Evolutionary conservation across 768 basidiomycete genomes (phyloP).

Genomic region (Tephrocybe sp.): DNA sequence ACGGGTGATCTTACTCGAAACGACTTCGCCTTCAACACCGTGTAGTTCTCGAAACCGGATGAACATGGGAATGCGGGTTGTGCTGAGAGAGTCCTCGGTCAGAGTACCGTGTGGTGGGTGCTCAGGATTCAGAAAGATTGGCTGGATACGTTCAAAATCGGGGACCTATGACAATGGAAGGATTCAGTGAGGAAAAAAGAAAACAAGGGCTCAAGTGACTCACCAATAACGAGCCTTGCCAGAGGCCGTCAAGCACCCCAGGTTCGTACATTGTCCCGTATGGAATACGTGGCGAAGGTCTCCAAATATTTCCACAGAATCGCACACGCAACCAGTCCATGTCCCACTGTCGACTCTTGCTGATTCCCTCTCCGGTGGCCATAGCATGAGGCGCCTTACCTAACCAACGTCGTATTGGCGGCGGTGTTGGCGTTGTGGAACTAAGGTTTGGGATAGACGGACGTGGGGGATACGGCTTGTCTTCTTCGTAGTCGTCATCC

Average conservation of each 20-base stretch:
- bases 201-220: conserved; percentile 19
- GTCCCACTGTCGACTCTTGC: conserved; percentile 41
- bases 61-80: conserved; percentile 23
- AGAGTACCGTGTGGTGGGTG: conserved; percentile 24
- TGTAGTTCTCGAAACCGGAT: conserved; percentile 59
- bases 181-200: conserved; percentile 1
- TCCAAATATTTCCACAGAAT: conserved; percentile 30
- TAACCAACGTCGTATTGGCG: conserved; percentile 8
- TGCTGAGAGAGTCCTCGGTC: conserved; percentile 5
- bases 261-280: conserved; percentile 34
- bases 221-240: conserved; percentile 58
- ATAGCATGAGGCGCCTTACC: conserved; percentile 18
- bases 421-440: background rate
- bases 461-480: background rate
- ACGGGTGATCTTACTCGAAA: background rate
- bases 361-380: background rate
- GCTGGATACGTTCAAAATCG: conserved; percentile 11
- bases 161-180: conserved; percentile 20
- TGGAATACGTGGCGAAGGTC: conserved; percentile 7
- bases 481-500: background rate
- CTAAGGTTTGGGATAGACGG: background rate
- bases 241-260: conserved; percentile 48
- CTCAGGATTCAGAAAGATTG: conserved; percentile 12
- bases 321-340: conserved; percentile 50
- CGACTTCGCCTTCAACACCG: conserved; percentile 20